Evolutionary conservation across 116 monocot species (phyloP).

Genomic region (Zostera marina): DNA sequence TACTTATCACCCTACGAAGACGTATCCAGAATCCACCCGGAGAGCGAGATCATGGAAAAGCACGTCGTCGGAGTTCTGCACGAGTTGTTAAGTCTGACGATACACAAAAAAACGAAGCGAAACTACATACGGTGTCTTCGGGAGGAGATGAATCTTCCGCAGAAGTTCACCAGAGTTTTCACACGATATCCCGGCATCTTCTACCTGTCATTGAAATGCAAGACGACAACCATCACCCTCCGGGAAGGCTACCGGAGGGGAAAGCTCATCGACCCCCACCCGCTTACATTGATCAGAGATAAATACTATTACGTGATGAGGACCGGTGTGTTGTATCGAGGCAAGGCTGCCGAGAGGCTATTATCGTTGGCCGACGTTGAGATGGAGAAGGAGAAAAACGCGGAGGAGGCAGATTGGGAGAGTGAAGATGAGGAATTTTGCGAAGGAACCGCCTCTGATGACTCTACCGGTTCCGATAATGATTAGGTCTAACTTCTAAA

Average conservation of each 20-base stretch:
- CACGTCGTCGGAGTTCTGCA: slow-evolving; percentile 78
- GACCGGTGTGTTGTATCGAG: slow-evolving; percentile 61
- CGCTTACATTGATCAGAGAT: slow-evolving; percentile 41
- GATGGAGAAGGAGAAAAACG: slow-evolving; percentile 7
- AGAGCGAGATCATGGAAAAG: slow-evolving; percentile 91
- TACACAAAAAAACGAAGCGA: slow-evolving; percentile 83
- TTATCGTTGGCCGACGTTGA: slow-evolving; percentile 7
- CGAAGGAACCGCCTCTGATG: slow-evolving; percentile 13
- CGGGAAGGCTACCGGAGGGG: slow-evolving; percentile 80
- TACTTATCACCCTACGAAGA: slow-evolving; percentile 92
- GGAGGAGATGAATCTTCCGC: slow-evolving; percentile 59
- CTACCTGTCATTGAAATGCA: slow-evolving; percentile 88
- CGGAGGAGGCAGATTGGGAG: slow-evolving; percentile 10
- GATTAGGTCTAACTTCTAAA: too few relatives aligned
- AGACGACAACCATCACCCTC: slow-evolving; percentile 76
- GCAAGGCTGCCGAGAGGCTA: slow-evolving; percentile 38
- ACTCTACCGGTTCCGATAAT: slow-evolving; percentile 14
- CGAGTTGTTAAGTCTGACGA: slow-evolving; percentile 69
- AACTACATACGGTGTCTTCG: slow-evolving; percentile 65
- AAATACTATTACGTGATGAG: slow-evolving; percentile 81
- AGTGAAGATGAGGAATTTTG: slow-evolving; percentile 26
- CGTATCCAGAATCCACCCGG: slow-evolving; percentile 55
- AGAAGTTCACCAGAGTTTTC: slow-evolving; percentile 76
- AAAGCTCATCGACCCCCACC: slow-evolving; percentile 67
- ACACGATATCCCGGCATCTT: slow-evolving; percentile 90